Evolutionary conservation across 2,329 filamentous ascomycete genomes (phyloP).

Genomic region (Microdochium bolleyi): DNA sequence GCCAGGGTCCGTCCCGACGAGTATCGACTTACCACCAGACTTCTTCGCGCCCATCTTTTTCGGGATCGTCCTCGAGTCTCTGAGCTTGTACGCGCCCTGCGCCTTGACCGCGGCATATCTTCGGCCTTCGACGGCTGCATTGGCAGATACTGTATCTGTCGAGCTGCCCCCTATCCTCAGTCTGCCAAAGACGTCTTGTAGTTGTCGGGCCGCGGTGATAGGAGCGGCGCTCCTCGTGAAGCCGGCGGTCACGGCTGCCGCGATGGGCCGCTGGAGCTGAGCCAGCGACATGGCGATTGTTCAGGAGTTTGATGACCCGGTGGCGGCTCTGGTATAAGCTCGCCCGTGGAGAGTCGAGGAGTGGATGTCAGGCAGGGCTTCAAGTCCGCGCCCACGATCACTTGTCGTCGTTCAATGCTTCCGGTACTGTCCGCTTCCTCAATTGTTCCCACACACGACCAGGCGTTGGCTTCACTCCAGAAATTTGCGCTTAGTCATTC

Average conservation of each 20-base stretch:
- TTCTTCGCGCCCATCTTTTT: slow-evolving; percentile 95
- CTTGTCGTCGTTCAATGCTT: not conserved
- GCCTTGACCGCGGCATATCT: slow-evolving; percentile 53
- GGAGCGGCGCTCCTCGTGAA: slow-evolving; percentile 1
- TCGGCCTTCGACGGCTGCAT: slow-evolving; percentile 37
- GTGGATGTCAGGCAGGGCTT: too few species aligned
- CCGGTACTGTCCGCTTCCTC: too few species aligned
- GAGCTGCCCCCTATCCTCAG: slow-evolving; percentile 16
- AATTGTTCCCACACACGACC: too few species aligned
- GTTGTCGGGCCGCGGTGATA: slow-evolving; percentile 20
- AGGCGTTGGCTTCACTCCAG: slow-evolving; percentile 2
- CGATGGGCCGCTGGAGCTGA: slow-evolving; percentile 34
- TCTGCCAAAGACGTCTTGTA: slow-evolving; percentile 21
- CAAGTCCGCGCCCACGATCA: too few species aligned
- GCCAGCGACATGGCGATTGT: slow-evolving; percentile 28
- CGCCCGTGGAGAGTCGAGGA: too few species aligned
- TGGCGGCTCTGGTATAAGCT: not conserved
- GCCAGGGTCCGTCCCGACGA: not conserved
- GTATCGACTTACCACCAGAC: slow-evolving; percentile 60
- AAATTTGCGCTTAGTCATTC: slow-evolving; percentile 30
- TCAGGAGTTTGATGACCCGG: too few species aligned
- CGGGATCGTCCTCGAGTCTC: slow-evolving; percentile 49
- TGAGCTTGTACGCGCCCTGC: slow-evolving; percentile 61
- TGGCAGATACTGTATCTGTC: slow-evolving; percentile 6
- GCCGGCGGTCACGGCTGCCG: slow-evolving; percentile 21